Evolutionary conservation across 768 basidiomycete genomes (phyloP).

Genomic region (Chalciporus piperatus): DNA sequence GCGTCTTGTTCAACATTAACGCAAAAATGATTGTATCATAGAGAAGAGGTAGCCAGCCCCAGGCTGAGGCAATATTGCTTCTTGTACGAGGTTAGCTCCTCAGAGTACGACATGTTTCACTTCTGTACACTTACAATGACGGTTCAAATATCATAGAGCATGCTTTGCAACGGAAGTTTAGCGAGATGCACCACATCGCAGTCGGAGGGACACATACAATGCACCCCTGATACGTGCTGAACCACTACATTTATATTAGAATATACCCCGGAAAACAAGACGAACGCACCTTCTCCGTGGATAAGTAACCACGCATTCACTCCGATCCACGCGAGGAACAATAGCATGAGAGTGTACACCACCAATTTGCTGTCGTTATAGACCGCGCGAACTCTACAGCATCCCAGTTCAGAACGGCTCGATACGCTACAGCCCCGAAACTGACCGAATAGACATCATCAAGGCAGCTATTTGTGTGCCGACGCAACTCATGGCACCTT

Average conservation of each 20-base stretch:
- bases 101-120: background rate
- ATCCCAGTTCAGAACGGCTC: background rate
- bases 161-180: conserved; percentile 22
- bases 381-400: conserved; percentile 17
- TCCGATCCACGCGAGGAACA: conserved; percentile 45
- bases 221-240: background rate
- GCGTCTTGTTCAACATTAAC: conserved; percentile 34
- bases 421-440: background rate
- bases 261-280: background rate
- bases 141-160: conserved; percentile 41
- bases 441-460: conserved; percentile 47
- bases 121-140: conserved; percentile 18
- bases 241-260: conserved; percentile 14
- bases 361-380: conserved; percentile 9
- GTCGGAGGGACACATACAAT: conserved; percentile 9
- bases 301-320: conserved; percentile 57
- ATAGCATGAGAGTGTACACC: conserved; percentile 5
- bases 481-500: too few species aligned
- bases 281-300: conserved; percentile 44
- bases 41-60: too few species aligned
- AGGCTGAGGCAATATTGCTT: too few species aligned
- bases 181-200: conserved; percentile 29
- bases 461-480: conserved; percentile 34
- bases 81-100: too few species aligned
- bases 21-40: conserved; percentile 30